Base-by-base conservation (phyloP, 129 eudicot species). In the Arctium minus region DNA sequence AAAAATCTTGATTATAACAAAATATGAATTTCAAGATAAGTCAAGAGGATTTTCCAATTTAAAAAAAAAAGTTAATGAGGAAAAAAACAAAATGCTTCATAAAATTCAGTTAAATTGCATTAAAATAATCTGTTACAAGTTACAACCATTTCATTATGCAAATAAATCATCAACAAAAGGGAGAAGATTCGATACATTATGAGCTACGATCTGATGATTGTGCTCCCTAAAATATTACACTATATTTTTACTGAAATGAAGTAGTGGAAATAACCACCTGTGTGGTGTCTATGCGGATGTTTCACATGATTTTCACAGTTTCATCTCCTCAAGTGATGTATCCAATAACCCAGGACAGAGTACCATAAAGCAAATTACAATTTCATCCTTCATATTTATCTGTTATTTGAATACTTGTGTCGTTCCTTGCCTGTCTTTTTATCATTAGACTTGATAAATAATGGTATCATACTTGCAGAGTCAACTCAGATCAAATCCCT, bases 271-370 rank as follows among this genome's bases (percentile, higher is more conserved):
- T 53, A 53, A 53, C 42, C 60, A 22, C 37, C 78, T 72, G 69
- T 72, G 73, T 73, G 65, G 62, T 73, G 73, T 78, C 38, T 27
- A 80, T 36, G 64, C 46, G 70, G 76, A 70, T 79, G 68, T 42
- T 70, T 79, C 46, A 46, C 70, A 70, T 44, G 70, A 70, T 18
- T 31, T 38, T 67, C 76, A 80, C 37, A 44, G 48, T 70, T 70
- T 33, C 77, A 71, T 70, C 36, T 71, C 83, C 77, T 73, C 8
- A 8, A 75, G 17, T 79, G 42, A 79, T 69, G 38, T 68, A 22
- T 67, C 17, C 50, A 35, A 8, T 46, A 18, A 48, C 70, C 83
- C 18, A 48, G 11, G 37, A 46, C 17, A 30, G 5, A 68, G 13
- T 44, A 70, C 17, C 56, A 33, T 70, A 46, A 8, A 44, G 79